Base-by-base conservation (phyloP, 2,329 filamentous ascomycete species). In the Xylaria sp. region DNA sequence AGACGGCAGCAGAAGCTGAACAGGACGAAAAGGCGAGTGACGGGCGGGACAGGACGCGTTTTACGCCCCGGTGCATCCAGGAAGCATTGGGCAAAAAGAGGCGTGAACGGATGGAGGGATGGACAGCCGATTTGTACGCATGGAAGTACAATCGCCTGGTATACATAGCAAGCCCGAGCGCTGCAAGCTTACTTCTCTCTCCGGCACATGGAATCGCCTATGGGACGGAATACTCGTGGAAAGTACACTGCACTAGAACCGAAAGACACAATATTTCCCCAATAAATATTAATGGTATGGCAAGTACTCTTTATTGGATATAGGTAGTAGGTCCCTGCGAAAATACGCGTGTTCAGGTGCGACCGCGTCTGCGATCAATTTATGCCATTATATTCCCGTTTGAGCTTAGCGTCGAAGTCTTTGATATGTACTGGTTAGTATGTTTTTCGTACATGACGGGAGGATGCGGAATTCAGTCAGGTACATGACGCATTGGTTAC, bases 1-100 rank as follows among this genome's bases (percentile, higher is more conserved):
- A 56, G 10, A 18, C 49, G 53, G 50, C 52, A 44, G 60, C 42
- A 48, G 63, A 54, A 54, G 59, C 66, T 63, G 55, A 59, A 55
- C 56, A 54, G 44, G 57, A 56, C 19, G 48, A 52, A n/a, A 49
- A 23, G 51, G 54, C 48, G 57, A 58, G 56, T 10, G 46, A 42
- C 11, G 57, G 61, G 59, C 59, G 59, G 59, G 59, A 52, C 54
- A 59, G 59, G 47, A 60, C 52, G 54, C 62, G 60, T 52, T 52
- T 60, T 48, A 42, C 39, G 11, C 59, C 59, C 8, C 51, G 55
- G 59, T 63, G 62, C 61, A 66, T 61, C 58, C 62, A 64, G 64
- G 52, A 57, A 37, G n/a, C 8, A 30, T 39, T 54, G 42, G 47
- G 37, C 23, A 39, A 58, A 52, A 19, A 11, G 47, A 47, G n/a